Evolutionary conservation across 140 eudicot genomes (phyloP), one percentile per base, ranked within the genome.

Genomic region (Stevia rebaudiana): DNA sequence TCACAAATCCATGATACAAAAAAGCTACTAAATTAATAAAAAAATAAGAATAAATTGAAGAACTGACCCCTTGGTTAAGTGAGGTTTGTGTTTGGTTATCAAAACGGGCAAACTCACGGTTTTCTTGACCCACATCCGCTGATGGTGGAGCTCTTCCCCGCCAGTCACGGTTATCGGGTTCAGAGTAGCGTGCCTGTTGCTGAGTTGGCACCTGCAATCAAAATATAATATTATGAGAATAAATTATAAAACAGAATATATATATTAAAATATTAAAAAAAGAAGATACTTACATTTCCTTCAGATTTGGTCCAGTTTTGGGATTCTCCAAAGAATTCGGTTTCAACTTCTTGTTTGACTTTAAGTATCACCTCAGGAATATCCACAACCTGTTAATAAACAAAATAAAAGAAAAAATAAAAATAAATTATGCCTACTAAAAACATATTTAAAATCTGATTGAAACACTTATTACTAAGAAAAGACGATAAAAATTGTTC

Each of bases 151-250:
- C 67, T 24, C 96, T 85, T 61, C 77, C 88, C 53, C 95, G 99
- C 99, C 99, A 94, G 75, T 88, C 96, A 39, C 98, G 94, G 53
- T 75, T 85, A 55, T 94, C 97, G 8, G 90, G 94, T 68, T 94
- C 97, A 52, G 97, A 42, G 65, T 85, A 94, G 61, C 97, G 97
- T 46, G 56, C 67, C 75, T 79, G 97, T 30, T 84, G 58, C 71
- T 79, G 95, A 77, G 11, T 68, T 65, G 77, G 86, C 25, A 54
- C 65, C 90, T 85, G 70, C 36, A 43, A 42, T 50, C 5, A 6
- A 12, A 59, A 44, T 11, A 59, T 35, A 53, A n/a, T n/a, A n/a
- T n/a, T 12, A 71, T 61, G 11, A 19, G 2, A 28, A 40, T 5
- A 12, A 44, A 16, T n/a, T 48, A 55, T 8, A 8, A 30, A 55